A percentile compares a stretch with the other conserved stretches of the same genome.
phyloP scores from a whole-genome alignment of 164 flowering plant genomes.

The Amborella trichopoda region DNA sequence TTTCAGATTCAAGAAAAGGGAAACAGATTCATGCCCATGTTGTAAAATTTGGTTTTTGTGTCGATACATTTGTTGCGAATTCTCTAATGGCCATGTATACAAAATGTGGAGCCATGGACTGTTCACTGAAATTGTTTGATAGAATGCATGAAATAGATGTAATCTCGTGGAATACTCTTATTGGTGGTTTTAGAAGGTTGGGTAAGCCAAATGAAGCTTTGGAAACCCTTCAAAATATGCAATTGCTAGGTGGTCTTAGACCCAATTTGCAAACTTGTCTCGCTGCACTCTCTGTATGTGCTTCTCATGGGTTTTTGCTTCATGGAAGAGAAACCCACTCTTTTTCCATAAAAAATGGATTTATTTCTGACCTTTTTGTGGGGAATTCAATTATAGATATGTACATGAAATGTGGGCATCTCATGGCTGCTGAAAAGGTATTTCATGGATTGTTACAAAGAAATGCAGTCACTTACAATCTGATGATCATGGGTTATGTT shows the following conservation, averaged over 20 bases:
- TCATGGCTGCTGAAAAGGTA: conserved; percentile 15
- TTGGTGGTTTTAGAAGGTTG: conserved; percentile 24
- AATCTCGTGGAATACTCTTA: conserved; percentile 35
- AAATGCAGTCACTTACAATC: conserved; percentile 34
- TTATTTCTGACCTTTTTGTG: conserved; percentile 19
- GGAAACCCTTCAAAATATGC: conserved; percentile 14
- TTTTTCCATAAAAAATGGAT: conserved; percentile 19
- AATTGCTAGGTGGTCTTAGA: conserved; percentile 9
- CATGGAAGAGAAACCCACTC: conserved; percentile 31
- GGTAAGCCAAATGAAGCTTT: conserved; percentile 13
- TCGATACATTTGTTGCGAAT: conserved; percentile 21
- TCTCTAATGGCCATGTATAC: conserved; percentile 21
- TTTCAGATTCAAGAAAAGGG: conserved; percentile 14
- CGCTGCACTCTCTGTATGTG: conserved; percentile 25
- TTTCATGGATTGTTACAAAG: conserved; percentile 10
- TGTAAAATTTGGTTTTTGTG: conserved; percentile 20
- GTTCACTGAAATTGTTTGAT: conserved; percentile 26
- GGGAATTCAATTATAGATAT: conserved; percentile 24
- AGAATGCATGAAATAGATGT: conserved; percentile 22
- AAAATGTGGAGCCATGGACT: conserved; percentile 21
- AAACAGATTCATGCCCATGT: conserved; percentile 33
- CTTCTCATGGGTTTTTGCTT: conserved; percentile 13
- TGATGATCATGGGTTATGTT: conserved; percentile 35
- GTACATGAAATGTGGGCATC: conserved; percentile 36
- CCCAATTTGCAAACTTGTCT: conserved; percentile 23